Evolutionary conservation across 768 basidiomycete species (phyloP).

Genomic region (Kwoniella europaea): DNA sequence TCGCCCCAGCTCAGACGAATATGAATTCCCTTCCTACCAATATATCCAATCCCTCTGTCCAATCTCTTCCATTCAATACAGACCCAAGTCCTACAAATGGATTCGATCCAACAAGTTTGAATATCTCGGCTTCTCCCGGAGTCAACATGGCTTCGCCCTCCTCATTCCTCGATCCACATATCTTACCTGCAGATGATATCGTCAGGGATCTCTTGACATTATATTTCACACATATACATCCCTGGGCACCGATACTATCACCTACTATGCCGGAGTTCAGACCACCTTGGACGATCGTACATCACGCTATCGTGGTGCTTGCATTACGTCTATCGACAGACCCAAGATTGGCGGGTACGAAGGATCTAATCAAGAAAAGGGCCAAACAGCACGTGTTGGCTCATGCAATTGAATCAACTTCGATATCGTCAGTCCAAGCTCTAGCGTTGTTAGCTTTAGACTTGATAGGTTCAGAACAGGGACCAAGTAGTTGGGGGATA

Average conservation of each 20-base stretch:
- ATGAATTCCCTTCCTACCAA: conserved; percentile 12
- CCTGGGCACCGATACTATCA: conserved; percentile 57
- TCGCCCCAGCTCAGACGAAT: not conserved
- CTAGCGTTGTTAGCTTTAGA: conserved; percentile 57
- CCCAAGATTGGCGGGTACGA: conserved; percentile 31
- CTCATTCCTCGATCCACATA: conserved; percentile 47
- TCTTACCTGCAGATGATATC: conserved; percentile 55
- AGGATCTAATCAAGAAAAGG: conserved; percentile 42
- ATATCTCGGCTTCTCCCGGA: conserved; percentile 20
- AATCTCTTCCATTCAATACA: conserved; percentile 13
- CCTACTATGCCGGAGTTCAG: conserved; percentile 36
- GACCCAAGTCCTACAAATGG: conserved; percentile 20
- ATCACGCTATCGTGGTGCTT: conserved; percentile 57
- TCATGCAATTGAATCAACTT: conserved; percentile 55
- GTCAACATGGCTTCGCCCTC: conserved; percentile 30
- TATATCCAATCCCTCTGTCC: conserved; percentile 14
- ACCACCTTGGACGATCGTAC: conserved; percentile 54
- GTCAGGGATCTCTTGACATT: conserved; percentile 52
- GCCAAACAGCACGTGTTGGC: conserved; percentile 56
- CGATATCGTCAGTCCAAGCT: conserved; percentile 55
- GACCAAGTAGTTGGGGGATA: conserved; percentile 56
- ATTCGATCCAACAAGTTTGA: conserved; percentile 16
- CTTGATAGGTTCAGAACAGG: conserved; percentile 57
- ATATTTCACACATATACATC: conserved; percentile 53
- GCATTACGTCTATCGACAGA: conserved; percentile 53